Conservation (phyloP, 2,329 filamentous ascomycete species). For the Bertia moriformis region DNA sequence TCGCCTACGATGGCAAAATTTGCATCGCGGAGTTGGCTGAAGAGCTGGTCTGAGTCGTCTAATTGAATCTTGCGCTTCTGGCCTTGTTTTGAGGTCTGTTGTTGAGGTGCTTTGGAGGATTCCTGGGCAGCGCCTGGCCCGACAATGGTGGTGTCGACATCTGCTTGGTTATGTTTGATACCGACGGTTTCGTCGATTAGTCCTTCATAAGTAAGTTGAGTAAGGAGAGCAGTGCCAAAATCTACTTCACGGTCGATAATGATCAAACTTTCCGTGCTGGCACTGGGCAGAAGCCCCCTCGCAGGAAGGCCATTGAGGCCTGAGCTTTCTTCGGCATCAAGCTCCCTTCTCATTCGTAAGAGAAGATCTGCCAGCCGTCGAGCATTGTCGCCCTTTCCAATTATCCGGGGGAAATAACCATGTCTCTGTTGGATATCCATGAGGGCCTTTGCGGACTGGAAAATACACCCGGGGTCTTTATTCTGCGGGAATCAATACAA, state of each 20-base stretch:
- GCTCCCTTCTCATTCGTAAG: conserved; percentile 49
- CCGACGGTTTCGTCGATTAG: conserved; percentile 53
- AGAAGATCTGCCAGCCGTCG: conserved; percentile 48
- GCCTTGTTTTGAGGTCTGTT: conserved; percentile 37
- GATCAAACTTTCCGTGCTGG: conserved; percentile 47
- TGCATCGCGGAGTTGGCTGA: conserved; percentile 44
- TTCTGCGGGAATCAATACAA: conserved; percentile 10
- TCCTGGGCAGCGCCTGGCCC: background rate
- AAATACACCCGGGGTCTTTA: conserved; percentile 50
- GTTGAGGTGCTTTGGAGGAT: background rate
- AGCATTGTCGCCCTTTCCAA: conserved; percentile 56
- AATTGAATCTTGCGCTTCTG: conserved; percentile 51
- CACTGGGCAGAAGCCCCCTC: conserved; percentile 36
- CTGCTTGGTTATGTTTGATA: conserved; percentile 33
- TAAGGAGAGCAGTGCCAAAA: conserved; percentile 48
- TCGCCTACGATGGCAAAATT: conserved; percentile 61
- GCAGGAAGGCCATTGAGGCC: conserved; percentile 28
- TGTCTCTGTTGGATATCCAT: conserved; percentile 56
- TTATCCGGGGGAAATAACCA: conserved; percentile 52
- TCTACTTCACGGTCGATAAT: conserved; percentile 56
- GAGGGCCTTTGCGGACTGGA: conserved; percentile 47
- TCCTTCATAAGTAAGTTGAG: conserved; percentile 56
- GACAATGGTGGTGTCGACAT: background rate
- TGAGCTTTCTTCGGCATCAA: conserved; percentile 39
- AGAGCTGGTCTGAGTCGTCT: conserved; percentile 47